These are phyloP conservation scores for Lathyrus aphaca DNA, from an alignment of 306 rosid species.

Conservation along the genomic window DNA sequence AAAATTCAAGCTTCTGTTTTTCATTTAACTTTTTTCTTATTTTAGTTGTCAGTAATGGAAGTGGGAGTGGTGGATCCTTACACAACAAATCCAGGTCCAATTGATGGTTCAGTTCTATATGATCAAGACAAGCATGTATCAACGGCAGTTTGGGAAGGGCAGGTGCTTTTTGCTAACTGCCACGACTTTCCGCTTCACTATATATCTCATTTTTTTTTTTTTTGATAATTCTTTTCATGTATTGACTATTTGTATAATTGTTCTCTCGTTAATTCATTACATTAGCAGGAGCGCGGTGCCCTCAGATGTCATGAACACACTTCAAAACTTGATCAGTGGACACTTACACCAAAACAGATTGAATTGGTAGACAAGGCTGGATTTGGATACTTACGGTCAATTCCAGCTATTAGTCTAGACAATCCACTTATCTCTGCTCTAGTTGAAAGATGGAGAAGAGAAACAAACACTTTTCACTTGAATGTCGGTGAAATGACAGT, in stretches of 20 bases:
- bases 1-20: conserved; percentile 15
- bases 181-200: conserved; percentile 17
- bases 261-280: conserved; percentile 27
- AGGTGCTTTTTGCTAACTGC: conserved; percentile 60
- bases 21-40: conserved; percentile 23
- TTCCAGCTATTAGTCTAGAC: conserved; percentile 97
- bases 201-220: neutral
- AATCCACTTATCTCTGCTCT: conserved; percentile 96
- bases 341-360: conserved; percentile 68
- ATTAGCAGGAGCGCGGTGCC: conserved; percentile 94
- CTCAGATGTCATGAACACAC: conserved; percentile 99
- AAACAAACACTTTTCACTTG: conserved; percentile 96
- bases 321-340: conserved; percentile 97
- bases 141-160: conserved; percentile 97
- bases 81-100: conserved; percentile 91
- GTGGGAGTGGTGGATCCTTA: conserved; percentile 65
- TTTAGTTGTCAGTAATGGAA: conserved; percentile 63
- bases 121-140: conserved; percentile 99
- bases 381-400: conserved; percentile 81
- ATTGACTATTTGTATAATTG: conserved; percentile 2
- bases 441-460: conserved; percentile 99
- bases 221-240: conserved; percentile 10
- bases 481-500: conserved; percentile 96
- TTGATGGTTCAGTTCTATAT: conserved; percentile 85
- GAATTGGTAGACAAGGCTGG: conserved; percentile 92